phyloP scores from a whole-genome alignment of 345 rosid species.

The Alliaria petiolata region DNA sequence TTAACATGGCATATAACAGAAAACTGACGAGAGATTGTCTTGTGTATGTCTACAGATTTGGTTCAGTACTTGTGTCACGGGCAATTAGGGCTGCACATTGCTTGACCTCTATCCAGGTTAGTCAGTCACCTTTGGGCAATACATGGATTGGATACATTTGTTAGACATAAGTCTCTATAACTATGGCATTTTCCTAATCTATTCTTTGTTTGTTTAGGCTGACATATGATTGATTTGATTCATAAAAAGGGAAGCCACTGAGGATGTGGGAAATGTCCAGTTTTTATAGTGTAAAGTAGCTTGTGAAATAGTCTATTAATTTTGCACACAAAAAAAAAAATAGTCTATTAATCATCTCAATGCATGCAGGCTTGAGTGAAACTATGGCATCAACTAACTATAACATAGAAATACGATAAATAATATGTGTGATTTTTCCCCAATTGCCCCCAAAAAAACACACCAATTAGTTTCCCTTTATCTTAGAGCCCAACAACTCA shows the following conservation, averaged over 20 bases:
- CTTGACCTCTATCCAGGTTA: conserved; percentile 96
- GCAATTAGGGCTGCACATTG: conserved; percentile 96
- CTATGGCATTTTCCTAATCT: not conserved
- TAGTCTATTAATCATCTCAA: not conserved
- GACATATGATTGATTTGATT: not conserved
- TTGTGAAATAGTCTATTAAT: not conserved
- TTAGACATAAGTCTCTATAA: not conserved
- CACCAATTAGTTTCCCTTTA: not conserved
- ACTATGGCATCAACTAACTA: not conserved
- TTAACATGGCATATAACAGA: not conserved
- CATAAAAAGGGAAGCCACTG: not conserved
- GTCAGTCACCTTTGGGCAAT: conserved; percentile 30
- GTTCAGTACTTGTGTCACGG: conserved; percentile 78
- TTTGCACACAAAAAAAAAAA: too few relatives aligned
- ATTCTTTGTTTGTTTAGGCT: not conserved
- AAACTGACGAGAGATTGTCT: not conserved
- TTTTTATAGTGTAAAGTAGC: not conserved
- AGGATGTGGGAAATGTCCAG: not conserved
- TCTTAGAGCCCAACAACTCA: not conserved
- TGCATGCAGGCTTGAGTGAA: not conserved
- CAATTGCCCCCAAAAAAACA: not conserved
- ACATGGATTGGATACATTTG: not conserved
- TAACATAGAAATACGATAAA: not conserved
- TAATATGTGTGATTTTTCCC: not conserved
- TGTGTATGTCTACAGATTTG: conserved; percentile 56